Conservation (phyloP, 148 eudicot genomes). For the Talinum fruticosum region DNA sequence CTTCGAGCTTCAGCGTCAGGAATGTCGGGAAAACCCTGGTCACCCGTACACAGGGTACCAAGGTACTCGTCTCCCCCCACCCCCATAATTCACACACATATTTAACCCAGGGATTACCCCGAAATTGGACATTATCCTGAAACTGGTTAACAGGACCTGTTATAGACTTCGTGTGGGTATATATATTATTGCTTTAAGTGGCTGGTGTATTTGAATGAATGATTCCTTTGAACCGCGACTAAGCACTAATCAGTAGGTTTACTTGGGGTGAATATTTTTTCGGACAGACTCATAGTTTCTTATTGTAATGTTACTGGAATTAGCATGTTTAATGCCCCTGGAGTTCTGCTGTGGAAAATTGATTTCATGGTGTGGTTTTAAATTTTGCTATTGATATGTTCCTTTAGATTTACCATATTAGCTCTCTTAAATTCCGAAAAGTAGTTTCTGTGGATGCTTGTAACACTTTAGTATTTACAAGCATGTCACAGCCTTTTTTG, state of each 20-base stretch:
- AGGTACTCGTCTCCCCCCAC: conserved; percentile 18
- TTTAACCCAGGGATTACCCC: no score
- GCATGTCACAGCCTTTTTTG: no score
- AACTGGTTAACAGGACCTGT: background rate
- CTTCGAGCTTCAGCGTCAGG: conserved; percentile 38
- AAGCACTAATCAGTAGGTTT: no score
- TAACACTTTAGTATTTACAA: no score
- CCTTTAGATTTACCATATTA: background rate
- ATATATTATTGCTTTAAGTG: no score
- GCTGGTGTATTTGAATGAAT: no score
- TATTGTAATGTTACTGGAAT: background rate
- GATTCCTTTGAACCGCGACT: no score
- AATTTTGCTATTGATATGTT: no score
- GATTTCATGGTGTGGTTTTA: no score
- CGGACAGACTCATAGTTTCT: background rate
- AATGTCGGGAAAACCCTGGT: conserved; percentile 47
- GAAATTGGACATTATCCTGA: background rate
- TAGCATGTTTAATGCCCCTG: background rate
- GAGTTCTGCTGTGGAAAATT: background rate
- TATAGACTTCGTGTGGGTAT: background rate
- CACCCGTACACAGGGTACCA: conserved; percentile 53
- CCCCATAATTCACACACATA: no score
- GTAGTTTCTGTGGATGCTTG: no score
- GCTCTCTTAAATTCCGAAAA: no score
- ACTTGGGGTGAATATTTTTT: background rate